These are phyloP conservation scores for Boletus sensibilis DNA, from an alignment of 768 basidiomycete genomes.

Conservation along the genomic window DNA sequence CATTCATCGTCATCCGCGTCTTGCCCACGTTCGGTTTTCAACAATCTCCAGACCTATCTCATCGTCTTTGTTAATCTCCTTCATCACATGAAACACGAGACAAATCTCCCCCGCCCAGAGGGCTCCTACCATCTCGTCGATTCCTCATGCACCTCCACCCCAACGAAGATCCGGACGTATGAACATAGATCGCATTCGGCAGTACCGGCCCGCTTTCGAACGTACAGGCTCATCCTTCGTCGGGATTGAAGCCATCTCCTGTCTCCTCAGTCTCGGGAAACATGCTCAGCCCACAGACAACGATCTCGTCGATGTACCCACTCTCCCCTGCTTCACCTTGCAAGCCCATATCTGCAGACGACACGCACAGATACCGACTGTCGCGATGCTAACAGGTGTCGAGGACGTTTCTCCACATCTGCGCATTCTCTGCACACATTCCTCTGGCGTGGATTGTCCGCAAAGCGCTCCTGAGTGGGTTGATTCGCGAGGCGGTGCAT, in stretches of 20 bases:
- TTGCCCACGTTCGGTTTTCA: constrained; percentile 30
- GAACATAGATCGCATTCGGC: constrained; percentile 12
- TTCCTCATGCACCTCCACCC: constrained; percentile 22
- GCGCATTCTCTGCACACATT: constrained; percentile 14
- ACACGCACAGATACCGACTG: constrained; percentile 9
- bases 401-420: background rate
- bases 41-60: constrained; percentile 39
- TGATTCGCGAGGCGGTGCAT: constrained; percentile 23
- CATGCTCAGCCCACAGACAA: background rate
- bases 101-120: background rate
- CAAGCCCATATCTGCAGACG: background rate
- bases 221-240: constrained; percentile 7
- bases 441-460: constrained; percentile 25
- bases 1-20: constrained; percentile 38
- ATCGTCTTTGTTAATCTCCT: constrained; percentile 41
- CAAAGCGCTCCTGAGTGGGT: constrained; percentile 16
- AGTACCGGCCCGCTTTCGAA: background rate
- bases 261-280: constrained; percentile 22
- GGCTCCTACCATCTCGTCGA: constrained; percentile 22
- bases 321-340: background rate
- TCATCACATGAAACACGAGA: constrained; percentile 28
- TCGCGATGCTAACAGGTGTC: constrained; percentile 17
- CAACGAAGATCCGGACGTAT: constrained; percentile 16
- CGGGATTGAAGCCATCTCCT: constrained; percentile 14
- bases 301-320: constrained; percentile 4